A percentile compares a stretch with the other conserved stretches of the same genome.
These are phyloP conservation scores for Tylopilus balloui DNA, from an alignment of 768 basidiomycete genomes.

Conservation along the genomic window DNA sequence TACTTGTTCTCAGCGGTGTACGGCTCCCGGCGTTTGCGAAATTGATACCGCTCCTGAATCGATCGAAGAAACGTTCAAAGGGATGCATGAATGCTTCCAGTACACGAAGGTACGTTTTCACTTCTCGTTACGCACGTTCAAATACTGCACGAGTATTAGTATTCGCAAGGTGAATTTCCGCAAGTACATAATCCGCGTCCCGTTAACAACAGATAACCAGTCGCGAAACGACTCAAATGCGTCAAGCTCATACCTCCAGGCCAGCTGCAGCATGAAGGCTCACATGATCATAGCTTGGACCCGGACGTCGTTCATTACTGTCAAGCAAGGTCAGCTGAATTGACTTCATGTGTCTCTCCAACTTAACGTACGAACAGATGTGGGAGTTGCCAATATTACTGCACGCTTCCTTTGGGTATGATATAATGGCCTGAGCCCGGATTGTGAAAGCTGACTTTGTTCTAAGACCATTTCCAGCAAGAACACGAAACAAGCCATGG, in stretches of 20 bases:
- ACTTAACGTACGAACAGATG: conserved; percentile 36
- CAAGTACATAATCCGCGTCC: not conserved
- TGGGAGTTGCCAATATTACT: conserved; percentile 52
- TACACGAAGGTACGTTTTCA: conserved; percentile 49
- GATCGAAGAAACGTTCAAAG: conserved; percentile 57
- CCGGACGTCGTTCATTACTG: conserved; percentile 48
- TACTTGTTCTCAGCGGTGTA: conserved; percentile 41
- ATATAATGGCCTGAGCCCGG: not conserved
- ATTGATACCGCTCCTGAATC: conserved; percentile 54
- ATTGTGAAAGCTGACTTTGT: not conserved
- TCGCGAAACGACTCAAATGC: conserved; percentile 49
- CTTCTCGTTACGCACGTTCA: not conserved
- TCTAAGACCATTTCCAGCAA: conserved; percentile 45
- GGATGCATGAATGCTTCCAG: conserved; percentile 55
- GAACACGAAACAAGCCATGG: conserved; percentile 61
- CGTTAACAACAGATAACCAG: conserved; percentile 23
- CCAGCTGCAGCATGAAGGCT: conserved; percentile 39
- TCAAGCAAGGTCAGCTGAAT: conserved; percentile 37
- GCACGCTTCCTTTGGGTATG: conserved; percentile 49
- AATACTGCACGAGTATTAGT: conserved; percentile 31
- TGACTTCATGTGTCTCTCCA: not conserved
- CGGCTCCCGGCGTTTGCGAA: conserved; percentile 48
- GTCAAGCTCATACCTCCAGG: conserved; percentile 43
- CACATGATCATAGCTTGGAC: conserved; percentile 46
- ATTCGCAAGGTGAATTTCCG: conserved; percentile 43